Evolutionary conservation across 345 rosid genomes (phyloP), one percentile per base, ranked within the genome.

Genomic region (Gynandropsis gynandra): DNA sequence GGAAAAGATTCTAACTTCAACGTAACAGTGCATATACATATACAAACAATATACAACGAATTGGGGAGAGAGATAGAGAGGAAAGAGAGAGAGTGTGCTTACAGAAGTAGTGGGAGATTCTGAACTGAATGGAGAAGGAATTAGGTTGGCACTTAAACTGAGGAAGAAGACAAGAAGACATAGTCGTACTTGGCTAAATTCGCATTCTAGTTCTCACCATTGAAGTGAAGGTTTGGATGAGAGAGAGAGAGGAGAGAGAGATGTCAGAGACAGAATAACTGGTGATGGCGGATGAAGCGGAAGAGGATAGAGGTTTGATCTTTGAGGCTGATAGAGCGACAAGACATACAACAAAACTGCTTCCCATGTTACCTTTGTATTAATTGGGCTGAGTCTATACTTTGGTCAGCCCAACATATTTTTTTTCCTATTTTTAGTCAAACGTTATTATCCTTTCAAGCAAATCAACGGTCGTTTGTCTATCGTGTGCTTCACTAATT

Each of bases 81-180:
- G 32, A 31, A 5, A 24, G 40, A 48, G 37, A 58, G 29, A 20
- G 35, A 58, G 44, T 52, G 41, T 56, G 32, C 56, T 47, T 49
- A 67, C 72, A 52, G 58, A 50, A 62, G 52, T 68, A 52, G 35
- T 44, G 67, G 59, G 70, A 75, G 65, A 78, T 50, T 58, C 75
- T 73, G 76, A 81, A 76, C 24, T 80, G 85, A 63, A 80, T 52
- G 66, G 76, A 67, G 75, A 90, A 77, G 14, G 75, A 56, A 71
- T 72, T 88, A 9, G 94, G 94, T 16, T 76, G 94, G 65, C 96
- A 87, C 80, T 84, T 90, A 79, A 90, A 82, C 73, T 80, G 92
- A 5, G 89, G 96, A 53, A 90, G 72, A 20, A 90, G 74, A 74
- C 89, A 87, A 35, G 98, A 87, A 5, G 70, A 66, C 70, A 66